Percentiles rank a stretch among this genome's conserved stretches.
Conservation (phyloP, 495 filamentous ascomycete genomes). For the Platismatia glauca region DNA sequence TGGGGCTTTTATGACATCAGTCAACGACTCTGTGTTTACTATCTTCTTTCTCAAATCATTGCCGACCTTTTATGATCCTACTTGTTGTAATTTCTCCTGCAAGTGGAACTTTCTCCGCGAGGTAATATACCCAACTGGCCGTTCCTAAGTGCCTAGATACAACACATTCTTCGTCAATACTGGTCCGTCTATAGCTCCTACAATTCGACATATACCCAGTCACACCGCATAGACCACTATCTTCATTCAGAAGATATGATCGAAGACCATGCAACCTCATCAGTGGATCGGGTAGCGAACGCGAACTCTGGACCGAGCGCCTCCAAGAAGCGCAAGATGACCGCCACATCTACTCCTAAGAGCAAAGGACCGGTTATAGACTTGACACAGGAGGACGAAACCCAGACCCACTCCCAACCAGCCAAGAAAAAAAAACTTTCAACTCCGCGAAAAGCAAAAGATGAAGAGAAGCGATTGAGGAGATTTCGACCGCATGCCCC, state of each 20-base stretch:
- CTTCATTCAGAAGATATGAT: not conserved
- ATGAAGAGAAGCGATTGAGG: conserved; percentile 36
- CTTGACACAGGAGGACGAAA: conserved; percentile 21
- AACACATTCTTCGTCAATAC: not conserved
- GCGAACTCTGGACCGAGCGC: not conserved
- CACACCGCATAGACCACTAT: not conserved
- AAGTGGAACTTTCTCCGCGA: not conserved
- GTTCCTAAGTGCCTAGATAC: not conserved
- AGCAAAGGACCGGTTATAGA: conserved; percentile 19
- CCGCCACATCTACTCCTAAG: conserved; percentile 7
- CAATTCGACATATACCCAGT: not conserved
- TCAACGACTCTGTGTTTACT: not conserved
- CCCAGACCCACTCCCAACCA: not conserved
- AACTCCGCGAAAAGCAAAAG: conserved; percentile 7
- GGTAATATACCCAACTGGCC: not conserved
- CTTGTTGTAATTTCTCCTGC: not conserved
- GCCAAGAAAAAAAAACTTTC: conserved; percentile 25
- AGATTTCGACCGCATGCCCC: conserved; percentile 35
- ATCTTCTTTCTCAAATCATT: not conserved
- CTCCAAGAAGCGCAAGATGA: conserved; percentile 15
- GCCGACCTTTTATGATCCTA: not conserved
- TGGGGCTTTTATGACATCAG: not conserved
- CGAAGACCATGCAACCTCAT: not conserved
- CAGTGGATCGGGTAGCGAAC: not conserved
- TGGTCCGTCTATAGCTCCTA: not conserved